These are phyloP conservation scores for Phytophthora hybrid DNA, from an alignment of 352 stramenopile genomes.

Conservation along the genomic window DNA sequence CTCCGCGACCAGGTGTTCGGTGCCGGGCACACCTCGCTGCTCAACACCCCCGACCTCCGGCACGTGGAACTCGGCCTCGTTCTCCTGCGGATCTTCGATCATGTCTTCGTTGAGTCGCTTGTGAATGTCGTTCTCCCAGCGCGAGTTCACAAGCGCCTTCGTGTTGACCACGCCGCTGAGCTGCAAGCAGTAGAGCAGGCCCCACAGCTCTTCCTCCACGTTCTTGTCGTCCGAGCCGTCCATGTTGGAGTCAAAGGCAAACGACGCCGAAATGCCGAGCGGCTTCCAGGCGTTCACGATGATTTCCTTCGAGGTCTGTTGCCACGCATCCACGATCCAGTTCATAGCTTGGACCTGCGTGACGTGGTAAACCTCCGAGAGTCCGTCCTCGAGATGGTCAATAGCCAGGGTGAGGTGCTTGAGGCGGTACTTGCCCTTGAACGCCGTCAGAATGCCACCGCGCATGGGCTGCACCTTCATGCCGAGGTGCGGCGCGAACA, in stretches of 20 bases:
- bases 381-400: slow-evolving; percentile 82
- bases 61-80: slow-evolving; percentile 85
- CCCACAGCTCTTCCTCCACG: slow-evolving; percentile 88
- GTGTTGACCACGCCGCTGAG: slow-evolving; percentile 88
- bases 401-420: slow-evolving; percentile 88
- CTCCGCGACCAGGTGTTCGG: slow-evolving; percentile 41
- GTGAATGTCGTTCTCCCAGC: slow-evolving; percentile 91
- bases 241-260: slow-evolving; percentile 68
- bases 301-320: slow-evolving; percentile 79
- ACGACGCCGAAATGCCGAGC: slow-evolving; percentile 67
- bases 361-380: slow-evolving; percentile 81
- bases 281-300: slow-evolving; percentile 86
- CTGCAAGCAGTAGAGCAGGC: slow-evolving; percentile 86
- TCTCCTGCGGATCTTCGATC: slow-evolving; percentile 85
- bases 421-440: slow-evolving; percentile 89
- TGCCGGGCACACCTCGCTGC: slow-evolving; percentile 17
- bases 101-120: slow-evolving; percentile 91
- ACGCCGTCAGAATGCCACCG: slow-evolving; percentile 79
- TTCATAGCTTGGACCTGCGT: slow-evolving; percentile 89
- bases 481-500: slow-evolving; percentile 82
- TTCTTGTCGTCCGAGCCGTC: slow-evolving; percentile 82
- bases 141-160: slow-evolving; percentile 89
- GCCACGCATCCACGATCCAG: slow-evolving; percentile 88
- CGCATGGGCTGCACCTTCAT: slow-evolving; percentile 91
- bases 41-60: slow-evolving; percentile 59